These are phyloP conservation scores for Nelumbo lutea DNA, from an alignment of 164 flowering plant genomes.

Conservation along the genomic window DNA sequence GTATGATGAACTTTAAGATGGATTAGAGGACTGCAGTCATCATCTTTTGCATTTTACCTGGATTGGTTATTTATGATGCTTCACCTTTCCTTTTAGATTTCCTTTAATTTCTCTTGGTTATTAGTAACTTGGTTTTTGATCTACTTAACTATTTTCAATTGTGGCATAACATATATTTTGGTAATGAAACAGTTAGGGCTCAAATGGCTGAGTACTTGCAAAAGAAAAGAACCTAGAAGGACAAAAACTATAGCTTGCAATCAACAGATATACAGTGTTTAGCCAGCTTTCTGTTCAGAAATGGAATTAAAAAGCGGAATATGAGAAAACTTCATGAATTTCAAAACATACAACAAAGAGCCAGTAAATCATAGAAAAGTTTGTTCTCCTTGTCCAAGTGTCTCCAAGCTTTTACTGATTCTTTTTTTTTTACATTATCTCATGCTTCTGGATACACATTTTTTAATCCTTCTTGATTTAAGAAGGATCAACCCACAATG, in stretches of 20 bases:
- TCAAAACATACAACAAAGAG: constrained; percentile 20
- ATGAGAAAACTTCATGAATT: constrained; percentile 28
- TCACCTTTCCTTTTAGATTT: neutral
- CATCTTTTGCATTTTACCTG: neutral
- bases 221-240: constrained; percentile 29
- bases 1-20: no score
- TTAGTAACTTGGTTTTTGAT: neutral
- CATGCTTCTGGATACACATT: neutral
- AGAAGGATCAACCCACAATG: constrained; percentile 29
- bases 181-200: constrained; percentile 52
- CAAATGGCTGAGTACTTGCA: constrained; percentile 55
- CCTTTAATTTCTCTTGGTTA: neutral
- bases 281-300: constrained; percentile 53
- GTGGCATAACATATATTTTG: neutral
- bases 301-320: constrained; percentile 55
- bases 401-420: neutral
- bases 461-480: neutral
- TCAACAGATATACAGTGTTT: constrained; percentile 10
- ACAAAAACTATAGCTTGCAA: constrained; percentile 5
- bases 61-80: neutral
- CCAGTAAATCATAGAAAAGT: constrained; percentile 7
- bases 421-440: neutral
- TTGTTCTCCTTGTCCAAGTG: neutral
- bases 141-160: neutral
- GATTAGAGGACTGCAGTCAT: neutral